Evolutionary conservation across 1,284 basidiomycete species (phyloP), one percentile per base, ranked within the genome.

Genomic region (Tetrapyrgos nigripes): DNA sequence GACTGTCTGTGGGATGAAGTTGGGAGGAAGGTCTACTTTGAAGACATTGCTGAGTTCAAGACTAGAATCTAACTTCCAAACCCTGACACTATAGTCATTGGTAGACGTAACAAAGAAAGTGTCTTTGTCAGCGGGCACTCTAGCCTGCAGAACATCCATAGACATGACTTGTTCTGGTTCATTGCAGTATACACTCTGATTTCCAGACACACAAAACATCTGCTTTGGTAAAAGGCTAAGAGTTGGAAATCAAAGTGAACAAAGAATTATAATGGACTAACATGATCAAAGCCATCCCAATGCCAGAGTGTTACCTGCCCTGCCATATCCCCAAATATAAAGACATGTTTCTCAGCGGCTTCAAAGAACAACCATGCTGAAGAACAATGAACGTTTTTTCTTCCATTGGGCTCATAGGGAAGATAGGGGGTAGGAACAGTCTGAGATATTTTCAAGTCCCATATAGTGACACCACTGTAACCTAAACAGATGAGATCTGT

Each of bases 401-500:
- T 31, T 13, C 37, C 40, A 11, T 31, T 19, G 14, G 53, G 31
- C 14, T 21, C 45, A 17, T 31, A 37, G 4, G 47, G 35, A 17
- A 40, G 21, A 27, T 55, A 35, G 27, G 47, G 54, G 14, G 48
- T 26, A 26, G 54, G 29, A 28, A 47, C n/a, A 2, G 31, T 13
- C 2, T 23, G 23, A 3, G 28, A 35, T 6, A 35, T 27, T 9
- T 46, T 21, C 10, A 55, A 19, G 6, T 55, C 54, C 54, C 54
- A 55, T 19, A 55, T 37, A 13, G 10, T 37, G 10, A 55, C 47
- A 21, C 54, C 54, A 26, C 33, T 21, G 21, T 49, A 55, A 3
- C 54, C 54, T 55, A 13, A 14, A 50, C 6, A n/a, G n/a, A 24
- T 17, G 9, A 35, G n/a, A 37, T 35, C 33, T 14, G 19, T 33